Evolutionary conservation across 306 rosid genomes (phyloP), one percentile per base, ranked within the genome.

Genomic region (Inga laurina): DNA sequence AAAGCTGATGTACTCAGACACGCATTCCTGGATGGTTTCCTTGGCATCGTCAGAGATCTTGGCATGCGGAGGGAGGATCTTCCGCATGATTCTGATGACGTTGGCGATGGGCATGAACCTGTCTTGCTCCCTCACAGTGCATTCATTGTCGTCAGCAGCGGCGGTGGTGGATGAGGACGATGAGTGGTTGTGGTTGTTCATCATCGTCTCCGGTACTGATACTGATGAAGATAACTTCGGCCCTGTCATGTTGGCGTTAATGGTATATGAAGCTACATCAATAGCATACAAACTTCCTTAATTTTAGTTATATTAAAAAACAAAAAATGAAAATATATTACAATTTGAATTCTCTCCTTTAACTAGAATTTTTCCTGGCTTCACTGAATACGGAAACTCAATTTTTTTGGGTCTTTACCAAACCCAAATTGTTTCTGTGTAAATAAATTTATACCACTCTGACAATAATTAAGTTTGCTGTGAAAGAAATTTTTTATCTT

Each of bases 31-130:
- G 69, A 94, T 93, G 8, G 95, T 93, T 21, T 94, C 97, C 67
- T 94, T 94, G 2, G 97, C 97, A 18, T 95, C 98, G 24, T 95
- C 97, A 0, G 97, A 87, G 59, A 95, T 93, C 44, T 95, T 95
- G 0, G 95, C 98, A 8, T 89, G 97, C 0, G 91, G 89, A 0
- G 98, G 98, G 0, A 95, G 87, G 69, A 92, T 95, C 93, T 91
- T 93, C 1, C 97, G 84, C 98, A 95, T 95, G 61, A 95, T 89
- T 78, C 98, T 83, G n/a, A 89, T 92, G 83, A 95, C 97, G 39
- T 95, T 95, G 8, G 97, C 98, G 3, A 95, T 95, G 6, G 98
- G 98, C 97, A 95, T 94, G 91, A 90, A 94, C 46, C 97, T 84
- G 86, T 94, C 98, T 82, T 94, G 98, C 84, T 94, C 98, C 43